These are phyloP conservation scores for Pestalotiopsis sp. DNA, from an alignment of 2,329 filamentous ascomycete genomes.

Conservation along the genomic window DNA sequence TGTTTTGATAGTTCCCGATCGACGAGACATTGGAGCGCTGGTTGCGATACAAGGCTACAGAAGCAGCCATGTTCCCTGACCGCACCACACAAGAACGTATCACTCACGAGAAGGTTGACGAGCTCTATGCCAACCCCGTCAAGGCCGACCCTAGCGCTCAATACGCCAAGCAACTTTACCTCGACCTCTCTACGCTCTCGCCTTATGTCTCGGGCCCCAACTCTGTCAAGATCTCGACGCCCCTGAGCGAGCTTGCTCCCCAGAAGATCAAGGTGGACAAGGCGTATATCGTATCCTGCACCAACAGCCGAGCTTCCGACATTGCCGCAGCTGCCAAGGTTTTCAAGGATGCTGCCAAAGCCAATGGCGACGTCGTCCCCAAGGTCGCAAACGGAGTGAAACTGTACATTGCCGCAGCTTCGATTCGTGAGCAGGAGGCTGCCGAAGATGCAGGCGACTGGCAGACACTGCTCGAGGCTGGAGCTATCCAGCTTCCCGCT, in stretches of 20 bases:
- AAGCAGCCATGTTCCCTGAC: constrained; percentile 62
- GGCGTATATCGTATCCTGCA: constrained; percentile 89
- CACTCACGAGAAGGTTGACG: constrained; percentile 72
- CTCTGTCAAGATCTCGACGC: constrained; percentile 84
- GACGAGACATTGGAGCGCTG: constrained; percentile 72
- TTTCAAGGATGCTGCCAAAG: constrained; percentile 73
- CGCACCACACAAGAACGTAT: constrained; percentile 59
- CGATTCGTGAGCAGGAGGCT: constrained; percentile 70
- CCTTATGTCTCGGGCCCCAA: constrained; percentile 88
- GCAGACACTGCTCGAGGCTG: constrained; percentile 79
- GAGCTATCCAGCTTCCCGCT: constrained; percentile 70
- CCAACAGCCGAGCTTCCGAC: constrained; percentile 82
- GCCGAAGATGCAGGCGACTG: constrained; percentile 85
- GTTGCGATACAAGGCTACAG: constrained; percentile 76
- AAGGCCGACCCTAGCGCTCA: constrained; percentile 73
- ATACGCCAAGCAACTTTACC: constrained; percentile 82
- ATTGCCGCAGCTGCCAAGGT: constrained; percentile 80
- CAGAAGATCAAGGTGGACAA: constrained; percentile 79
- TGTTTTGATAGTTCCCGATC: constrained; percentile 65
- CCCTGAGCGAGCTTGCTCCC: constrained; percentile 70
- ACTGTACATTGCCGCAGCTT: constrained; percentile 90
- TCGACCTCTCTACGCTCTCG: constrained; percentile 81
- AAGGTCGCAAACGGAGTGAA: constrained; percentile 77
- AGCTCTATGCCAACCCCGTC: constrained; percentile 68
- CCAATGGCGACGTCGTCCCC: constrained; percentile 58